Base-by-base conservation (phyloP, 805 yeast species). In the Saccharomycopsis sp. region DNA sequence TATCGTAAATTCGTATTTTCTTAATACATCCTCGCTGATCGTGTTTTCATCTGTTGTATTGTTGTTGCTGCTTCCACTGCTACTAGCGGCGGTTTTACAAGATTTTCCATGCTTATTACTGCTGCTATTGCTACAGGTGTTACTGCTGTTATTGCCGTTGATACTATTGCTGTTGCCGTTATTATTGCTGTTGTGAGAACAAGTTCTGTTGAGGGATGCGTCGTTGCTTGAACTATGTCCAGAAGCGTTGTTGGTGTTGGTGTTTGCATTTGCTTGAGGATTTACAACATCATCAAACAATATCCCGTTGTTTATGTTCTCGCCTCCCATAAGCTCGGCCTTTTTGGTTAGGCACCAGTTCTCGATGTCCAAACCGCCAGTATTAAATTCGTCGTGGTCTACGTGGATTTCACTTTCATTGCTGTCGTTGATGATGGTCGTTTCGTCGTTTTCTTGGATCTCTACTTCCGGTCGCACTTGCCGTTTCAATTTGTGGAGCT, bases 281-380 rank as follows among this genome's bases (percentile, higher is more conserved):
- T 40, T 24, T 3, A 50, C 40, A 37, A 50, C 53, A 34, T 54
- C 56, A 15, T 16, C 24, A 37, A n/a, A 48, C 15, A 57, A 23
- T 4, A 60, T 20, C 3, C 61, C 61, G 12, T 51, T 29, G 41
- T 60, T 60, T 34, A 60, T 60, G 41, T 60, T 60, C 34, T 54
- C 63, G n/a, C 63, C 63, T 9, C 63, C 63, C 55, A 58, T 59
- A 46, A 77, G 66, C 62, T 81, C 84, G 2, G 78, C 74, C 54
- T 77, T 70, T 64, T 73, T 78, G 24, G 76, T 71, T 16, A 79
- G 67, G 0, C 76, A 78, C 84, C 84, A 81, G 61, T 78, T 75
- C 61, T 79, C 82, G 5, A 79, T 67, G 62, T 81, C 83, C 2
- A 63, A 65, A 3, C 55, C 64, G 37, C 74, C 78, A 16, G 69